Evolutionary conservation across 176 grass and related monocot species (phyloP), one percentile per base, ranked within the genome.

Genomic region (Cocos nucifera): DNA sequence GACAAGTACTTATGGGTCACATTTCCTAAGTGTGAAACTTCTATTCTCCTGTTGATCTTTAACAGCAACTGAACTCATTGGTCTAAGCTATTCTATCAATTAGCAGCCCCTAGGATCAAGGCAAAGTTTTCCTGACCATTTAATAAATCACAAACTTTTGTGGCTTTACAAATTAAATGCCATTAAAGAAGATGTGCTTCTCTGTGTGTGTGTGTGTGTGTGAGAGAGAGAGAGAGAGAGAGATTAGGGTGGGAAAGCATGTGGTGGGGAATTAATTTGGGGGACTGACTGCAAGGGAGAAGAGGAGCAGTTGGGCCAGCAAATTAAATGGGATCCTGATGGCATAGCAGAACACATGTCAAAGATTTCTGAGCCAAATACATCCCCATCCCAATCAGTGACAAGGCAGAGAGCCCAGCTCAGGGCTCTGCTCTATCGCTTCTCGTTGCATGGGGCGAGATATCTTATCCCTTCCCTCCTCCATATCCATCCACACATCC

Each of bases 91-190:
- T 44, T 49, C 28, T 6, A 63, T 23, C 28, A 4, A 49, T 49
- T 22, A 22, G 32, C 8, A 4, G 6, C 39, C 62, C 49, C 48
- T n/a, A 54, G 53, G 52, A 50, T 64, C 54, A 60, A 76, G 27
- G 54, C 65, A 60, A 66, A 64, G 22, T 67, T 22, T 24, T 53
- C 59, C 14, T 58, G 20, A 3, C 53, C 53, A 81, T 93, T 79
- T n/a, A 79, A 69, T 79, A 56, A 60, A 61, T 80, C 68, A 86
- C 73, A 80, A 69, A 63, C 25, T 65, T 54, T 58, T 70, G 49
- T 73, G 32, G 65, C 53, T 82, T 85, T 79, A 58, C 58, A 72
- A 15, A 76, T 81, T 85, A 52, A 93, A 75, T 75, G 73, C 50
- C 51, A 81, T 56, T 83, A 53, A 83, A 69, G 65, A 62, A 72